phyloP scores from a whole-genome alignment of 257 asterid genomes.

The Echites panduratus region DNA sequence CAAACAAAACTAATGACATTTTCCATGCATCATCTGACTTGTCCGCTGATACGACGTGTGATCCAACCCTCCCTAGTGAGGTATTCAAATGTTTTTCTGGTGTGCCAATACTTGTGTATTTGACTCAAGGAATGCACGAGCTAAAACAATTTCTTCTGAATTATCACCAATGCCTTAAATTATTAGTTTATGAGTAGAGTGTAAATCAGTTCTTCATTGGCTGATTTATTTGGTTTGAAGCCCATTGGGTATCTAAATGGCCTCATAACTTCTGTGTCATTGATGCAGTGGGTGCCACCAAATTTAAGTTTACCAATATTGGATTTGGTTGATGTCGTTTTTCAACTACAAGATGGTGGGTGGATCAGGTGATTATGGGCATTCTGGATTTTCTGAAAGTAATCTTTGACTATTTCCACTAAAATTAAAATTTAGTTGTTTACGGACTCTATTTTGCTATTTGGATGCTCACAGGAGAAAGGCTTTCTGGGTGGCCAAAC shows the following conservation, averaged over 20 bases:
- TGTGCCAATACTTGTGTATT: background rate
- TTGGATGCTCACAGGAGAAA: constrained; percentile 59
- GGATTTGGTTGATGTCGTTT: constrained; percentile 81
- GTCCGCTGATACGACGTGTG: constrained; percentile 35
- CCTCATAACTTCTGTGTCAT: constrained; percentile 23
- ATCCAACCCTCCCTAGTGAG: constrained; percentile 75
- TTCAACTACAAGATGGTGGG: constrained; percentile 97
- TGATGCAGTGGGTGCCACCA: constrained; percentile 89
- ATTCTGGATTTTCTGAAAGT: constrained; percentile 18
- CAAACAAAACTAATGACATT: constrained; percentile 32
- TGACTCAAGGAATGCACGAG: background rate
- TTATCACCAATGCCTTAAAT: background rate
- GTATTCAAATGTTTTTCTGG: constrained; percentile 26
- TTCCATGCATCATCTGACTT: constrained; percentile 35
- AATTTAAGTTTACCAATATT: constrained; percentile 72
- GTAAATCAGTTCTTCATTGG: background rate
- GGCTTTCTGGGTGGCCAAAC: constrained; percentile 98
- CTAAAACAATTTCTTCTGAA: background rate
- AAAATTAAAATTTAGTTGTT: constrained; percentile 15
- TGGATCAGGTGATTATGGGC: constrained; percentile 76
- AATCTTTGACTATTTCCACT: constrained; percentile 12
- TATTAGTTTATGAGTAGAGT: background rate
- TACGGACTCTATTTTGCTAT: constrained; percentile 8
- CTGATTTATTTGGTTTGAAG: background rate
- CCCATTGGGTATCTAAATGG: constrained; percentile 20